Evolutionary conservation across 371 early-diverging fungal species (phyloP).

Genomic region (Syncephalastrum monosporum): DNA sequence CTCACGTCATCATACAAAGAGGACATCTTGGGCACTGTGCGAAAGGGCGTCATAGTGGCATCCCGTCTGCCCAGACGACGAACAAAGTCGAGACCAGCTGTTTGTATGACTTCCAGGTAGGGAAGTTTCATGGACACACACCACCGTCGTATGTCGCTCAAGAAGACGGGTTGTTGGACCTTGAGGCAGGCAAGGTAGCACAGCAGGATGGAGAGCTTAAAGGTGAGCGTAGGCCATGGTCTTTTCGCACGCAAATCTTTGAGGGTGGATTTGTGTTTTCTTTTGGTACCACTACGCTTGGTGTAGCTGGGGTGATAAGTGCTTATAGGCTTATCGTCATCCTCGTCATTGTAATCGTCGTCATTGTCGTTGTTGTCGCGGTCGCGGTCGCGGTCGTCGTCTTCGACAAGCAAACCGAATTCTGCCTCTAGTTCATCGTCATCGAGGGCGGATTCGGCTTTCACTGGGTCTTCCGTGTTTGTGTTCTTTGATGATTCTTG

Average conservation of each 20-base stretch:
- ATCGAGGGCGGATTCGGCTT: not conserved
- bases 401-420: constrained; percentile 1
- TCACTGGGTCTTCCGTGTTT: not conserved
- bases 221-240: constrained; percentile 14
- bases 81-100: constrained; percentile 9
- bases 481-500: not conserved
- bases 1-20: not conserved
- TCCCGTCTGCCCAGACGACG: not conserved
- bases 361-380: not conserved
- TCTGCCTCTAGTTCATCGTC: constrained; percentile 6
- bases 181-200: constrained; percentile 30
- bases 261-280: too few relatives aligned
- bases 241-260: too few relatives aligned
- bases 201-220: constrained; percentile 15
- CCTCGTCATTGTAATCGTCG: not conserved
- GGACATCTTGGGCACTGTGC: not conserved
- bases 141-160: constrained; percentile 28
- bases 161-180: constrained; percentile 29
- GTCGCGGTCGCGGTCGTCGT: not conserved
- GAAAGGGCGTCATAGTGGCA: not conserved
- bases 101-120: constrained; percentile 15
- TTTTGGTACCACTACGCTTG: too few relatives aligned
- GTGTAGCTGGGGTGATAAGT: too few relatives aligned
- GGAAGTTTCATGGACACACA: constrained; percentile 19
- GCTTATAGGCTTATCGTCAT: not conserved